These are phyloP conservation scores for Boletus vinaceobasis DNA, from an alignment of 768 basidiomycete species.

Conservation along the genomic window DNA sequence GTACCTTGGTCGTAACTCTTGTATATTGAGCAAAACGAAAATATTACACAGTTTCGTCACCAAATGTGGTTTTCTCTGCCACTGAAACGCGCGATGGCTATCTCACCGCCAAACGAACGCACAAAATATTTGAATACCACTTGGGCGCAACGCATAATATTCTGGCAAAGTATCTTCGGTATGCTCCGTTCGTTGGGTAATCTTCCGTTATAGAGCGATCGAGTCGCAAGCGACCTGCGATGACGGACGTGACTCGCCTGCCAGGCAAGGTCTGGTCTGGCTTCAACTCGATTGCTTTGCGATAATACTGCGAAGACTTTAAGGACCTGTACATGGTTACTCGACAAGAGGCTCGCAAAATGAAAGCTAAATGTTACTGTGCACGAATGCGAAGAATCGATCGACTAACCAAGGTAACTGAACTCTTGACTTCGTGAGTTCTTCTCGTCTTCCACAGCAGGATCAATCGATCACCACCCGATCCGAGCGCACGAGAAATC, in stretches of 20 bases:
- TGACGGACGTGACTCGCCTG: slow-evolving; percentile 51
- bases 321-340: too few species aligned
- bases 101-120: neutral
- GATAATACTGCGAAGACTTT: slow-evolving; percentile 56
- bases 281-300: slow-evolving; percentile 67
- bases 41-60: too few species aligned
- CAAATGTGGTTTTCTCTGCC: too few species aligned
- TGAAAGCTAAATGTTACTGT: neutral
- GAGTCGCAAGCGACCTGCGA: slow-evolving; percentile 4
- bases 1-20: neutral
- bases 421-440: neutral
- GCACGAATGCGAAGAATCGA: neutral
- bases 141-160: neutral
- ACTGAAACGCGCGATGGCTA: too few species aligned
- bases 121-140: neutral
- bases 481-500: neutral
- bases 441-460: neutral
- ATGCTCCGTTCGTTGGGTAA: neutral
- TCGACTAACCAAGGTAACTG: neutral
- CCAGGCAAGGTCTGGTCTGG: slow-evolving; percentile 77
- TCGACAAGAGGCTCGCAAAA: too few species aligned
- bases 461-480: neutral
- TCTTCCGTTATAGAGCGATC: neutral
- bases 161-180: neutral
- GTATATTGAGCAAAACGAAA: neutral